Percentiles rank a stretch among this genome's conserved stretches.
Evolutionary conservation across 164 flowering plant species (phyloP).

Genomic region (Warburgia ugandensis): DNA sequence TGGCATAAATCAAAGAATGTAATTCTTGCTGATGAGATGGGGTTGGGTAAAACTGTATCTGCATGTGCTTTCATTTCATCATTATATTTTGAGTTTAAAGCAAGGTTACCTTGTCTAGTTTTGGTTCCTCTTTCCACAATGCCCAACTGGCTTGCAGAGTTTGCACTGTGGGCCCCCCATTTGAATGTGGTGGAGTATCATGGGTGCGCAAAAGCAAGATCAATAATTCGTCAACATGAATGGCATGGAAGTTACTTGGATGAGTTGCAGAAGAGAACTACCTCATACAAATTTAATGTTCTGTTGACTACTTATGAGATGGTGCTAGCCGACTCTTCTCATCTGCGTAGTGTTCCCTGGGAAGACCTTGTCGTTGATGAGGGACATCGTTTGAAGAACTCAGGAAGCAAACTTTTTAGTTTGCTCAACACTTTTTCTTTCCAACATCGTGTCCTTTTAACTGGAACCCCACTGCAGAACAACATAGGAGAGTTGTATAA

Average conservation of each 20-base stretch:
- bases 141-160: conserved; percentile 99
- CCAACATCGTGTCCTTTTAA: conserved; percentile 90
- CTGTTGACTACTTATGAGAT: conserved; percentile 95
- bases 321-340: conserved; percentile 85
- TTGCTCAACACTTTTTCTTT: conserved; percentile 84
- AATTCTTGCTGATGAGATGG: conserved; percentile 99
- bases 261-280: conserved; percentile 29
- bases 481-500: conserved; percentile 97
- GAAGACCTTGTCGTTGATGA: conserved; percentile 99
- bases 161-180: conserved; percentile 83
- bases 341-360: conserved; percentile 93
- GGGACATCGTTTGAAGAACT: conserved; percentile 95
- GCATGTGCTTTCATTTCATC: conserved; percentile 94
- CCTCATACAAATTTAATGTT: conserved; percentile 71
- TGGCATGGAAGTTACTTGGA: conserved; percentile 68
- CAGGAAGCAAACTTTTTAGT: conserved; percentile 90
- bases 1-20: conserved; percentile 91
- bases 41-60: conserved; percentile 96
- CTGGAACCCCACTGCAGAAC: conserved; percentile 99
- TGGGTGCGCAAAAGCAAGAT: conserved; percentile 90
- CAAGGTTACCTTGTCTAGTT: conserved; percentile 71
- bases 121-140: conserved; percentile 98
- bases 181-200: conserved; percentile 98
- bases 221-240: conserved; percentile 84
- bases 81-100: conserved; percentile 72